A percentile compares a stretch with the other conserved stretches of the same genome.
phyloP scores from a whole-genome alignment of 176 grass and related monocot genomes.

The Dactylis glomerata region DNA sequence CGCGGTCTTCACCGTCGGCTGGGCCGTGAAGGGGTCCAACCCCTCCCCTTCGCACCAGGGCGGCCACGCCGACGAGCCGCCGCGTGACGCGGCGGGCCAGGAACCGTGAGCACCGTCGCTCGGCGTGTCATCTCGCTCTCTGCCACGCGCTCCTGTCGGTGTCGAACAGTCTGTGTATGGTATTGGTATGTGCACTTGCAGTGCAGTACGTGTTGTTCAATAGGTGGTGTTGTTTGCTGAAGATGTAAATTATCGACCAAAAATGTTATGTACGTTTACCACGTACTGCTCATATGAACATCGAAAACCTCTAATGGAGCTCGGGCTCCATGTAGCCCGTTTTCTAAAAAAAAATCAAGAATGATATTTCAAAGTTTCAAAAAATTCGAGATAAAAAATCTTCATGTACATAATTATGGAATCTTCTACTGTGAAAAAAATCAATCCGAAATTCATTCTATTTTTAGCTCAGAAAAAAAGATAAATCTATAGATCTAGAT shows the following conservation, averaged over 20 bases:
- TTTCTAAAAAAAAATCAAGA: too few relatives aligned
- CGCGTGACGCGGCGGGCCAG: neutral
- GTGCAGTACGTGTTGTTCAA: neutral
- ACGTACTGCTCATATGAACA: too few relatives aligned
- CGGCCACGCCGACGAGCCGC: neutral
- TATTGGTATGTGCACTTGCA: neutral
- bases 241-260: neutral
- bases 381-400: too few relatives aligned
- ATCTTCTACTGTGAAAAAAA: too few relatives aligned
- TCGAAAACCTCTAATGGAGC: too few relatives aligned
- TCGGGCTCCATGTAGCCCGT: too few relatives aligned
- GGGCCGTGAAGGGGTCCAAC: constrained; percentile 54
- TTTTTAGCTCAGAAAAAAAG: too few relatives aligned
- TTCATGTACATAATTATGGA: too few relatives aligned
- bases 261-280: neutral
- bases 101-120: neutral
- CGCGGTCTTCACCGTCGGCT: constrained; percentile 46
- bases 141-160: neutral
- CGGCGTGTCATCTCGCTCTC: neutral
- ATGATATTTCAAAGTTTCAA: too few relatives aligned
- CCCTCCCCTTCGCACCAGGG: constrained; percentile 42
- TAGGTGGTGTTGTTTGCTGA: neutral
- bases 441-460: too few relatives aligned
- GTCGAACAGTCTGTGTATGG: neutral
- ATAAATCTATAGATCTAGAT: too few relatives aligned